Percentiles rank a stretch among this genome's conserved stretches.
These are phyloP conservation scores for Prinsepia uniflora DNA, from an alignment of 306 rosid genomes.

Conservation along the genomic window DNA sequence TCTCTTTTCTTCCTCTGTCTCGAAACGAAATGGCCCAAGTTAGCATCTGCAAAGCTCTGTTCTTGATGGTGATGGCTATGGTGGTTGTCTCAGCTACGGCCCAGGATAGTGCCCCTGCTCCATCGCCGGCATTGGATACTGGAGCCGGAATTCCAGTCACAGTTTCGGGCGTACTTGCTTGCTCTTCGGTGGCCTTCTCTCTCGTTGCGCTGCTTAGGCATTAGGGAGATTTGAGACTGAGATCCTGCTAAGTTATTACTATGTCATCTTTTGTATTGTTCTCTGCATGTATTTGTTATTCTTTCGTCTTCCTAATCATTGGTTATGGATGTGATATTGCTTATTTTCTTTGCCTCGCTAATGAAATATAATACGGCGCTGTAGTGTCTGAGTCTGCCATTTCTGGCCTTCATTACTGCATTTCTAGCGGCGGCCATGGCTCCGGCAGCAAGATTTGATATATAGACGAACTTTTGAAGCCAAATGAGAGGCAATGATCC, in stretches of 20 bases:
- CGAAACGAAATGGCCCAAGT: conserved; percentile 37
- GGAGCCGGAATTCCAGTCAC: conserved; percentile 49
- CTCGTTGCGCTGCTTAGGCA: conserved; percentile 30
- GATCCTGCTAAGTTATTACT: not conserved
- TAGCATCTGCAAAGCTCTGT: conserved; percentile 32
- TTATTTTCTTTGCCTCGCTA: not conserved
- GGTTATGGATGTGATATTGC: conserved; percentile 16
- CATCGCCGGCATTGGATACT: conserved; percentile 36
- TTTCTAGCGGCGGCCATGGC: not conserved
- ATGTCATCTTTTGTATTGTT: conserved; percentile 1
- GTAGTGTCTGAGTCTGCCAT: not conserved
- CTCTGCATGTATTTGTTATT: conserved; percentile 1
- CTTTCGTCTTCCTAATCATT: conserved; percentile 7
- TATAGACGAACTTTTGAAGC: not conserved
- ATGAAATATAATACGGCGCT: not conserved
- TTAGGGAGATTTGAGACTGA: conserved; percentile 23
- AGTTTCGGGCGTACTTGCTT: conserved; percentile 23
- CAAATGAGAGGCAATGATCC: too few relatives aligned
- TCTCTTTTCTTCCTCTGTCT: conserved; percentile 3
- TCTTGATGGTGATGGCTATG: conserved; percentile 27
- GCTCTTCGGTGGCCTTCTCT: conserved; percentile 37
- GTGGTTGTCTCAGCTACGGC: conserved; percentile 36
- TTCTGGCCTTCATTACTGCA: not conserved
- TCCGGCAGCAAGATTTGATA: not conserved
- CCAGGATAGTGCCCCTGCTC: conserved; percentile 35